Evolutionary conservation across 108 stramenopile genomes (phyloP).

Genomic region (Cafeteria roenbergensis): DNA sequence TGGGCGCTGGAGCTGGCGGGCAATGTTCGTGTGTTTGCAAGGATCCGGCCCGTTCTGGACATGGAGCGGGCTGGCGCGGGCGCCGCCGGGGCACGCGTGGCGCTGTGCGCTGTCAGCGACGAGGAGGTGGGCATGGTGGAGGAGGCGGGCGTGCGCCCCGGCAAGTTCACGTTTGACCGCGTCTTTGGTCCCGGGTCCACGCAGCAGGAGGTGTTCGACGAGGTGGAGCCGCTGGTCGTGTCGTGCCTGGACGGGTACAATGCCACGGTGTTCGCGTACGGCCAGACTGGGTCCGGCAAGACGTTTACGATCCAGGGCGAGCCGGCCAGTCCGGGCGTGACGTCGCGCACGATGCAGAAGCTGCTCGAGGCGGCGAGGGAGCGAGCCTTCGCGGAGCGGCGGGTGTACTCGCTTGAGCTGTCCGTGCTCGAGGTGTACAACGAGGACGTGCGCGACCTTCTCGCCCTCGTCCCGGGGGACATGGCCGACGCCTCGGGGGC

Average conservation of each 20-base stretch:
- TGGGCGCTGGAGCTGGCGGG: background rate
- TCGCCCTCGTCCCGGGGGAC: constrained; percentile 29
- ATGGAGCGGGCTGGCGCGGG: too few relatives aligned
- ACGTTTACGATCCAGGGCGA: constrained; percentile 47
- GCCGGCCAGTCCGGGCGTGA: constrained; percentile 34
- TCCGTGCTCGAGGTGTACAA: constrained; percentile 90
- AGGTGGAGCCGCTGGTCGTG: constrained; percentile 30
- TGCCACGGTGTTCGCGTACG: constrained; percentile 40
- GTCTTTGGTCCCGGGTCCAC: constrained; percentile 33
- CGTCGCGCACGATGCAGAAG: constrained; percentile 51
- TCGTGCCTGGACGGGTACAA: constrained; percentile 41
- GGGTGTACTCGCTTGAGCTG: constrained; percentile 49
- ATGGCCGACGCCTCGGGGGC: background rate
- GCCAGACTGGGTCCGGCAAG: constrained; percentile 43
- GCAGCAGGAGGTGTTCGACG: constrained; percentile 36
- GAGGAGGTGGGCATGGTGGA: too few relatives aligned
- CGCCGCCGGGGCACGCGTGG: too few relatives aligned
- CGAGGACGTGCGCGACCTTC: constrained; percentile 76
- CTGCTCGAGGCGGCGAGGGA: constrained; percentile 44
- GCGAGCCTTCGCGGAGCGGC: constrained; percentile 35
- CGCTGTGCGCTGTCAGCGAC: too few relatives aligned
- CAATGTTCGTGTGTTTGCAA: background rate
- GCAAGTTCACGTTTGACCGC: constrained; percentile 44
- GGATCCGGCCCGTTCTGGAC: background rate
- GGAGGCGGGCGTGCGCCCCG: background rate